These are phyloP conservation scores for Puccinia triticina DNA, from an alignment of 1,284 basidiomycete genomes.

Conservation along the genomic window DNA sequence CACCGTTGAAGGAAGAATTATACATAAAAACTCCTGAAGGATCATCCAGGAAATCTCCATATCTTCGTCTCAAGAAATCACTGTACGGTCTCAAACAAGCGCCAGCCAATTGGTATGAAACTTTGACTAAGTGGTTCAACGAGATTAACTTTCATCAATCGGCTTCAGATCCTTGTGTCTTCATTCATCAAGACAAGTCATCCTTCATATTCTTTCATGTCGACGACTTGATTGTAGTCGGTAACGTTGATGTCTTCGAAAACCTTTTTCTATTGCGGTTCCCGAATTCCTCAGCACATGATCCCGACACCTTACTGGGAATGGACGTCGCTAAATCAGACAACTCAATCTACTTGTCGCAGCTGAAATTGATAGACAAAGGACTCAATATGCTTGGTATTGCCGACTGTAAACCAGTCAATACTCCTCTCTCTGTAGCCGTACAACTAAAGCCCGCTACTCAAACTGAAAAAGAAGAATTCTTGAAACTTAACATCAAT, in stretches of 20 bases:
- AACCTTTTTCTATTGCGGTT: not conserved
- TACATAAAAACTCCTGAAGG: not conserved
- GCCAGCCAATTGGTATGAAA: not conserved
- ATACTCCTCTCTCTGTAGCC: not conserved
- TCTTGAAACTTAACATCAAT: not conserved
- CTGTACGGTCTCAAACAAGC: not conserved
- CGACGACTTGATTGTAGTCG: not conserved
- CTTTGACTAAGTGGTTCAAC: not conserved
- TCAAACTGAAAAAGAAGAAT: not conserved
- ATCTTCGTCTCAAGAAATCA: not conserved
- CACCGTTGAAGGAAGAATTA: not conserved
- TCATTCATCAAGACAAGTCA: not conserved
- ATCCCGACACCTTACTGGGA: not conserved
- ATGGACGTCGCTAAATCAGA: not conserved
- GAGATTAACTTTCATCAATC: not conserved
- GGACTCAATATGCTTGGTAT: not conserved
- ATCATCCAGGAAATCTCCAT: not conserved
- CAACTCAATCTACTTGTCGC: not conserved
- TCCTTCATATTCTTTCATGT: not conserved
- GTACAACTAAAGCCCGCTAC: not conserved
- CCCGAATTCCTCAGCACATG: not conserved
- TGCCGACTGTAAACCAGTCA: not conserved
- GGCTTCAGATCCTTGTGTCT: not conserved
- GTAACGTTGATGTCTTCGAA: not conserved
- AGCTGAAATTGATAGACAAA: not conserved